These are phyloP conservation scores for Grigorovia transvaalensis DNA, from an alignment of 805 yeast species.

Conservation along the genomic window DNA sequence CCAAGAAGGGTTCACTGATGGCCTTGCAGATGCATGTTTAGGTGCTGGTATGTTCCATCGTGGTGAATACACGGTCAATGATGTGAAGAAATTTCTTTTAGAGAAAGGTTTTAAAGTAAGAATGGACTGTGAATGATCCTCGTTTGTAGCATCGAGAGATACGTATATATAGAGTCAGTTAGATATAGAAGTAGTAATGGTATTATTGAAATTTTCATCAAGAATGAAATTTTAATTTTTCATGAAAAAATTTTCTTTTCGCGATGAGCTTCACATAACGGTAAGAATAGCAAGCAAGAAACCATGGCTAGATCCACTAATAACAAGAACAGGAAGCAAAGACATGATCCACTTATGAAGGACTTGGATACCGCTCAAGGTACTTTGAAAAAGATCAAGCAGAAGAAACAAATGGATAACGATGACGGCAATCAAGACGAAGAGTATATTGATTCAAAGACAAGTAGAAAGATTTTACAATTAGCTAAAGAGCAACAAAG, in stretches of 20 bases:
- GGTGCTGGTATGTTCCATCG: conserved; percentile 99
- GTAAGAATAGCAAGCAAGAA: neutral
- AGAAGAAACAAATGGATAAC: conserved; percentile 23
- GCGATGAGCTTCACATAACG: conserved; percentile 1
- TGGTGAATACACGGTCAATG: conserved; percentile 78
- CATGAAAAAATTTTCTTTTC: neutral
- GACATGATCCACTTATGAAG: conserved; percentile 73
- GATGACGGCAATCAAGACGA: conserved; percentile 36
- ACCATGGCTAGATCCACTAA: conserved; percentile 59
- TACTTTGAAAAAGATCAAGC: conserved; percentile 40
- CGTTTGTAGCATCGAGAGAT: neutral
- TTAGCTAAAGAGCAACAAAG: conserved; percentile 90
- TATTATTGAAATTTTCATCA: neutral
- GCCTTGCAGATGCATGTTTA: conserved; percentile 88
- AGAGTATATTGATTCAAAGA: conserved; percentile 63
- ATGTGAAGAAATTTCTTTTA: conserved; percentile 63
- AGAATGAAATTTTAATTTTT: neutral
- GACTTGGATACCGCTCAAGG: conserved; percentile 74
- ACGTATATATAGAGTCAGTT: neutral
- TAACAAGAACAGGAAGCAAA: conserved; percentile 41
- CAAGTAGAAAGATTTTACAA: conserved; percentile 77
- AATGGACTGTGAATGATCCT: conserved; percentile 32
- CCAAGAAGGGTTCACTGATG: conserved; percentile 70
- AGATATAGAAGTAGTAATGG: neutral
- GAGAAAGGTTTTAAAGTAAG: conserved; percentile 63